phyloP scores from a whole-genome alignment of 768 basidiomycete genomes.

The Tubosaeta sp. region DNA sequence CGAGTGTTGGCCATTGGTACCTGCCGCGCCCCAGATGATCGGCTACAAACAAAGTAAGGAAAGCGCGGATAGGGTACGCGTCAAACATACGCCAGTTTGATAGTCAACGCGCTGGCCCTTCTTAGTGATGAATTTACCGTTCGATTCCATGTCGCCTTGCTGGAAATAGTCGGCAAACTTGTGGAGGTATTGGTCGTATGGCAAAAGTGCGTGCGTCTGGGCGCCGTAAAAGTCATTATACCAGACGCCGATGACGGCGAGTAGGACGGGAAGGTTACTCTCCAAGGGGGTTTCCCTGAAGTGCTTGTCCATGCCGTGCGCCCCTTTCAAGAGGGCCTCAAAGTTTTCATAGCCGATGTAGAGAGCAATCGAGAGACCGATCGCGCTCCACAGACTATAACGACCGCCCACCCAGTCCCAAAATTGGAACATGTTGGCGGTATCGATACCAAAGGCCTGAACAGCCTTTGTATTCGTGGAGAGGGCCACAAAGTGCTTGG shows the following conservation, averaged over 20 bases:
- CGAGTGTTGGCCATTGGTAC: conserved; percentile 98
- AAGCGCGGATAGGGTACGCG: neutral
- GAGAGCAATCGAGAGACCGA: conserved; percentile 91
- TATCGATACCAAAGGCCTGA: conserved; percentile 85
- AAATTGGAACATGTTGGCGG: conserved; percentile 98
- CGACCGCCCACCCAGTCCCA: conserved; percentile 99
- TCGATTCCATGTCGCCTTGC: conserved; percentile 99
- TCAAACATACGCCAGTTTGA: conserved; percentile 83
- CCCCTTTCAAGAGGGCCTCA: conserved; percentile 82
- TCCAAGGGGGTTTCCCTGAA: conserved; percentile 87
- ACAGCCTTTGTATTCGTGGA: conserved; percentile 96
- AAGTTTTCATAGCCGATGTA: conserved; percentile 95
- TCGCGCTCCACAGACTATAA: conserved; percentile 98
- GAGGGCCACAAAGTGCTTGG: conserved; percentile 98
- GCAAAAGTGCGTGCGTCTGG: conserved; percentile 92
- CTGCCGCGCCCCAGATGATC: conserved; percentile 98
- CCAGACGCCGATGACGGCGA: conserved; percentile 92
- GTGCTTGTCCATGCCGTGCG: conserved; percentile 97
- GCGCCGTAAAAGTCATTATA: conserved; percentile 99
- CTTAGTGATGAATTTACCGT: conserved; percentile 97
- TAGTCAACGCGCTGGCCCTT: conserved; percentile 89
- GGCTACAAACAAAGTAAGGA: conserved; percentile 46
- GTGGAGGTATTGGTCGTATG: conserved; percentile 98
- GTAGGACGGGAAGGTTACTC: conserved; percentile 85
- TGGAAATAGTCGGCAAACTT: conserved; percentile 99